Base-by-base conservation (phyloP, 1,139 yeast species). In the Pichia terricola region DNA sequence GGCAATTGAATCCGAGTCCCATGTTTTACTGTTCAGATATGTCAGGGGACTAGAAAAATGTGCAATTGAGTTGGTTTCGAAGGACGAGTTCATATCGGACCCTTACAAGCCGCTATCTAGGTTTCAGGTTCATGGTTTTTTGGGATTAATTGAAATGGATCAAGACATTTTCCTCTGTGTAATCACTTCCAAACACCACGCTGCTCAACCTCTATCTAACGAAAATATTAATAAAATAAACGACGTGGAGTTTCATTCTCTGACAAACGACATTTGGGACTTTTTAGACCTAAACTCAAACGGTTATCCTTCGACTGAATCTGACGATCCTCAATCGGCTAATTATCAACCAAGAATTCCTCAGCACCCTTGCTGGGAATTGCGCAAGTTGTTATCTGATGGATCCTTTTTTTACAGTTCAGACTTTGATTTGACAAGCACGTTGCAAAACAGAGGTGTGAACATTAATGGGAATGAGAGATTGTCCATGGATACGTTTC, bases 341-440 rank as follows among this genome's bases (percentile, higher is more conserved):
- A 45, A 45, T 28, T 47, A 46, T 26, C 38, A 46, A 2, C 46
- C 57, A 31, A 42, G 70, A 35, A 58, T 57, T 38, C 63, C 70
- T 16, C 83, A 77, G 47, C 96, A 91, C 58, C 98, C 98, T 0
- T 89, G 97, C 58, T 73, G 72, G 42, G 91, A 81, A 46, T 64
- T 91, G 50, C 75, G 80, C 53, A 88, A 87, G 60, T 67, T 94
- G 40, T 66, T 94, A 43, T 74, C 83, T 32, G 84, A 84, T 59
- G 97, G 97, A 4, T 84, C 95, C 2, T 94, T 91, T 60, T 91
- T 87, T 63, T 94, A 82, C 64, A 86, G 96, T 39, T 79, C 88
- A 22, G 94, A 88, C 62, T 91, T 88, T 63, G 98, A 94, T 63
- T 66, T 91, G 53, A 91, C 98, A 0, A 81, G 87, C 27, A 70